These are phyloP conservation scores for Colletotrichum liriopes DNA, from an alignment of 2,329 filamentous ascomycete genomes.

Conservation along the genomic window DNA sequence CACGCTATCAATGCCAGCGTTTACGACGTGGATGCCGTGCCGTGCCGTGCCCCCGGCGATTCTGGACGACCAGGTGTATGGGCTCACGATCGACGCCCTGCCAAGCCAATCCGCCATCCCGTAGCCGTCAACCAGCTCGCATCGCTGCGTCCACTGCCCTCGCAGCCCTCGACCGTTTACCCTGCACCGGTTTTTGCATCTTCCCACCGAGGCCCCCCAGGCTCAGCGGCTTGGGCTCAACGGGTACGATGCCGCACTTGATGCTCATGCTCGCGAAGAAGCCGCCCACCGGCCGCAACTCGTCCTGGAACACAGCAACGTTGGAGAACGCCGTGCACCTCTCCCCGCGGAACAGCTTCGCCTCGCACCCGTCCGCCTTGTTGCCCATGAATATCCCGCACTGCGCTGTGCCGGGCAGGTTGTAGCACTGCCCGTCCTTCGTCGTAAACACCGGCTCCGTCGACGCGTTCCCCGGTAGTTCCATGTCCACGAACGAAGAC, in stretches of 20 bases:
- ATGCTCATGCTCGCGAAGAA: conserved; percentile 38
- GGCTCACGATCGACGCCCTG: not conserved
- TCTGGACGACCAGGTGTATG: not conserved
- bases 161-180: conserved; percentile 12
- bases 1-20: not conserved
- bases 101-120: not conserved
- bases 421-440: conserved; percentile 36
- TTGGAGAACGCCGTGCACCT: conserved; percentile 33
- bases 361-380: conserved; percentile 42
- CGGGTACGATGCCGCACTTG: conserved; percentile 35
- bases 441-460: conserved; percentile 20
- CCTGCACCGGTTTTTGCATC: conserved; percentile 27
- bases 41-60: not conserved
- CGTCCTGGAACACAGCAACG: conserved; percentile 38
- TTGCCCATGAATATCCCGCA: conserved; percentile 37
- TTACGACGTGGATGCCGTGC: not conserved
- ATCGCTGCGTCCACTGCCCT: conserved; percentile 21
- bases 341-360: conserved; percentile 32
- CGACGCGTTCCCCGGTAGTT: conserved; percentile 29
- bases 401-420: conserved; percentile 31
- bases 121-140: not conserved
- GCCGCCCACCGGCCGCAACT: conserved; percentile 32
- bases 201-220: conserved; percentile 29
- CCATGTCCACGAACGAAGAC: conserved; percentile 16
- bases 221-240: conserved; percentile 38